phyloP scores from a whole-genome alignment of 306 rosid species.

The Quercus suber region DNA sequence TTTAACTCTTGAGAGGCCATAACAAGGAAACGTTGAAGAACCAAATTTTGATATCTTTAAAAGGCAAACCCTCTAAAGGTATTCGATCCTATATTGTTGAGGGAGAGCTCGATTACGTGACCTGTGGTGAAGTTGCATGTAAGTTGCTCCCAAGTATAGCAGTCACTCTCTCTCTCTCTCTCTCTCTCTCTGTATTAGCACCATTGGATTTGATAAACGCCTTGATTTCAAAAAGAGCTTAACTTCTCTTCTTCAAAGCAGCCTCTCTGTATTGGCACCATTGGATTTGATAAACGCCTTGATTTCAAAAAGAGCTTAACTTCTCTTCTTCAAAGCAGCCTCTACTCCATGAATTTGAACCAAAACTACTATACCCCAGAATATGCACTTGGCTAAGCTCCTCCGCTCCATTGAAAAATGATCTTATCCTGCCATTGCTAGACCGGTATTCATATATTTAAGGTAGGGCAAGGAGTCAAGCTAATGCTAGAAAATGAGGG shows the following conservation, averaged over 20 bases:
- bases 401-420: neutral
- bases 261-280: neutral
- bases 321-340: constrained; percentile 10
- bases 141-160: constrained; percentile 5
- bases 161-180: neutral
- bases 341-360: constrained; percentile 3
- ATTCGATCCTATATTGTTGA: neutral
- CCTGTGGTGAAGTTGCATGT: neutral
- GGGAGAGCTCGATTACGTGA: constrained; percentile 4
- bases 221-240: constrained; percentile 1
- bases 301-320: neutral
- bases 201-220: neutral
- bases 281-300: constrained; percentile 7
- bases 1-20: neutral
- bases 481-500: too few species aligned
- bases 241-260: constrained; percentile 6
- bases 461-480: too few species aligned
- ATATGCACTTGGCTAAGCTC: neutral
- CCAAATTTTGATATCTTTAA: neutral
- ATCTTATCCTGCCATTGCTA: neutral
- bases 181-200: neutral
- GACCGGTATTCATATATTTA: too few species aligned
- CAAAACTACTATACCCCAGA: neutral
- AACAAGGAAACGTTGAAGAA: neutral
- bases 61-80: too few species aligned